Base-by-base conservation (phyloP, 768 basidiomycete genomes). In the Polyporus arcularius region DNA sequence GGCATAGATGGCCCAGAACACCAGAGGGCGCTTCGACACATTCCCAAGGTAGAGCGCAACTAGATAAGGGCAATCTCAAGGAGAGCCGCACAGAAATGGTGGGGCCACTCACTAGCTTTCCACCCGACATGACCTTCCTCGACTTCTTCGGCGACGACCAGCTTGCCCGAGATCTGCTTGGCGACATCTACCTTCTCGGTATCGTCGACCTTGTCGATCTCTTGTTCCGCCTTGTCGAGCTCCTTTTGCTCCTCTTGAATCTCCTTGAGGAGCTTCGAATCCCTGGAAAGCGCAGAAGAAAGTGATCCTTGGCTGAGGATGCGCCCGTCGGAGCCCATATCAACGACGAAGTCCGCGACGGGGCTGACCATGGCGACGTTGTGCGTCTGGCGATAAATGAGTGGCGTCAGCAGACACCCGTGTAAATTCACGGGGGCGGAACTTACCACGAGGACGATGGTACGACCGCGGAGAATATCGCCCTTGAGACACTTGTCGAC, bases 121-220 rank as follows among this genome's bases (percentile, higher is more conserved):
- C 80, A 83, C 53, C 81, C 80, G 30, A 89, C 79, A 61, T 83
- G 85, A 0, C 88, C 87, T 39, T 79, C 75, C 11, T 76, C 82
- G 39, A 86, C 78, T 66, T 90, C 88, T 67, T 90, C 88, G 1
- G 79, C 82, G 8, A 86, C 72, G 49, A 88, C 80, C 16, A 89
- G 75, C 67, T 87, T 86, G 4, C 86, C 85, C 32, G 78, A 78
- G 12, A 58, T 51, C 48, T 70, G 68, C 57, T 71, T 70, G 8
- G 58, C 35, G 4, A 4, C 32, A 35, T 10, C 51, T 0, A n/a
- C 43, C 3, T 53, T 60, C 6, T 67, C 63, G 2, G 61, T 62
- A 31, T 67, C n/a, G 28, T 55, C 69, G 38, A 66, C 66, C 2
- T 49, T 57, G 40, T 70, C 72, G 7, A 70, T 40, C 21, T 64